Conservation (phyloP, 1,139 yeast species). For the Candida tetrigidarum region DNA sequence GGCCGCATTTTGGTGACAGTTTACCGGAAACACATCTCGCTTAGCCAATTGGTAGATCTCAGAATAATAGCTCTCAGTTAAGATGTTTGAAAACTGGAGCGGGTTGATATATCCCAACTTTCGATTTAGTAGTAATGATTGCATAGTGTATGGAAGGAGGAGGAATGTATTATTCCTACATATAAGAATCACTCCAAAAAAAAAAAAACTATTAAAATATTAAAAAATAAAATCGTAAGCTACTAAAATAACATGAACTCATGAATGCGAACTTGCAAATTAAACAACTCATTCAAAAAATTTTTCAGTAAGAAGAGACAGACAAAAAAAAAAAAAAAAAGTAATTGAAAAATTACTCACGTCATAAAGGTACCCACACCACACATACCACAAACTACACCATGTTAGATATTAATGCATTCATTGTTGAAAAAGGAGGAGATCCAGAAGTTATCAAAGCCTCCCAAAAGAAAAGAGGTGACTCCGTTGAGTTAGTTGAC, state of each 20-base stretch:
- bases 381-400: conserved; percentile 1
- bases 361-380: not conserved
- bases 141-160: conserved; percentile 28
- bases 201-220: not conserved
- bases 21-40: conserved; percentile 38
- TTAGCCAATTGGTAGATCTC: conserved; percentile 25
- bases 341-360: not conserved
- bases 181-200: not conserved
- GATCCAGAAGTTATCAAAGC: conserved; percentile 85
- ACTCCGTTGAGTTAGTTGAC: conserved; percentile 90
- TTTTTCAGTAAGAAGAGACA: not conserved
- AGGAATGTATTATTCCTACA: not conserved
- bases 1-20: conserved; percentile 49
- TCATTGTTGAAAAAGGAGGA: conserved; percentile 96
- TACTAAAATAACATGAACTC: too few relatives aligned
- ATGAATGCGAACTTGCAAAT: too few relatives aligned
- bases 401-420: conserved; percentile 92
- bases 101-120: conserved; percentile 32
- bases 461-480: conserved; percentile 95
- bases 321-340: not conserved
- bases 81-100: conserved; percentile 39
- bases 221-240: too few relatives aligned
- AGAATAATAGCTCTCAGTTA: conserved; percentile 44
- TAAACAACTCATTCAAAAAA: not conserved
- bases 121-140: conserved; percentile 42